These are phyloP conservation scores for Trapa incisa DNA, from an alignment of 345 rosid genomes.

Conservation along the genomic window DNA sequence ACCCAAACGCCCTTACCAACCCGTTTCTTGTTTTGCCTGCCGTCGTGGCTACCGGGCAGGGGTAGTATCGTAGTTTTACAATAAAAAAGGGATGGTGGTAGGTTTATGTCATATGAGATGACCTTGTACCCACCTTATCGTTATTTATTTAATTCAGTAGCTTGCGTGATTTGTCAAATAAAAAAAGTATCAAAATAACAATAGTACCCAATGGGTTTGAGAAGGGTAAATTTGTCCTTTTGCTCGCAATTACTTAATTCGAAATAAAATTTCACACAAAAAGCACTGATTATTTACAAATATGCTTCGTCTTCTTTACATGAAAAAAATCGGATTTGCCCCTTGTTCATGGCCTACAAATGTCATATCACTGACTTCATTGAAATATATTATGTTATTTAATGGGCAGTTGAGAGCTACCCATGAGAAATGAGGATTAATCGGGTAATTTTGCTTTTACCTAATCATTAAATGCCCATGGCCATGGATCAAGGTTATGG, in stretches of 20 bases:
- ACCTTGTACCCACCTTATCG: neutral
- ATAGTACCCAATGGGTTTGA: neutral
- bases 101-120: neutral
- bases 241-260: neutral
- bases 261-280: neutral
- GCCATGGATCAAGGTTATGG: too few relatives aligned
- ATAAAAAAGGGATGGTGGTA: neutral
- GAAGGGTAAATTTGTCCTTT: neutral
- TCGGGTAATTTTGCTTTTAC: too few relatives aligned
- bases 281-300: neutral
- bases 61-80: neutral
- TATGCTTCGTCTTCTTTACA: neutral
- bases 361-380: neutral
- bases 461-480: too few relatives aligned
- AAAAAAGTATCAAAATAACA: neutral
- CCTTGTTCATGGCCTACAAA: neutral
- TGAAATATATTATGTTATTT: neutral
- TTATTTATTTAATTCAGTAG: neutral
- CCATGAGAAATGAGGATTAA: too few relatives aligned
- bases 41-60: neutral
- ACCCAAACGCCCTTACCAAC: neutral
- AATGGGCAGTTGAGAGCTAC: neutral
- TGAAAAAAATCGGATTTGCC: neutral
- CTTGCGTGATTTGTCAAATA: neutral
- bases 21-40: neutral